Evolutionary conservation across 768 basidiomycete genomes (phyloP), one percentile per base, ranked within the genome.

Genomic region (Daedaleopsis sinensis): DNA sequence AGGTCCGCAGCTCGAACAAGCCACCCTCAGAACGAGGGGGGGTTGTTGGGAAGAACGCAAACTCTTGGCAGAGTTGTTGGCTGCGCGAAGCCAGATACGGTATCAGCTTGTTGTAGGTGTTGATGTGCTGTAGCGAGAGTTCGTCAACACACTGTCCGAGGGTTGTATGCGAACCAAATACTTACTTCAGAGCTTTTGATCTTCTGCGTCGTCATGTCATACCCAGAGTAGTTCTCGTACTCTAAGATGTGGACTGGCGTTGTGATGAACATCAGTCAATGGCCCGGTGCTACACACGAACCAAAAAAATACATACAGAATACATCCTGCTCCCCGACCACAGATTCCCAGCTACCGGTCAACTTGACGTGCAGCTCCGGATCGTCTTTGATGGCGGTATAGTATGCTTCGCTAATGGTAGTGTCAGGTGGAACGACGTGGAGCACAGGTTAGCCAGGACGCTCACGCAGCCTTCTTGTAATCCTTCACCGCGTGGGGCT

Each of bases 151-250:
- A 38, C 16, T 53, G 12, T 64, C 42, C 24, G 27, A 24, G 39
- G 7, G 27, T 7, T 32, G 49, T 60, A 44, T 13, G 39, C 32
- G 15, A 49, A 47, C 19, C 21, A 49, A 1, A 15, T 49, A 49
- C 47, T 13, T 72, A 93, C 94, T 76, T 87, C 79, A 9, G 91
- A 89, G 53, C 79, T 78, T 56, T 77, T 80, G 55, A 95, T 80
- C 62, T 89, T 80, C 56, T 78, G 73, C 48, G 81, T 82, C 19
- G 89, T 87, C 74, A 87, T 87, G 77, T 98, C 96, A 65, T 87
- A 93, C 11, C 95, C 95, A 36, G 82, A 85, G 73, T 94, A 93
- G 62, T 96, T 95, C 77, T 97, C 94, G 72, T 96, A 96, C 76
- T 98, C 96, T 32, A 97, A 79, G 65, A 96, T 93, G 66, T 87